These are phyloP conservation scores for Dorcoceras hygrometricum DNA, from an alignment of 257 asterid genomes.

Conservation along the genomic window DNA sequence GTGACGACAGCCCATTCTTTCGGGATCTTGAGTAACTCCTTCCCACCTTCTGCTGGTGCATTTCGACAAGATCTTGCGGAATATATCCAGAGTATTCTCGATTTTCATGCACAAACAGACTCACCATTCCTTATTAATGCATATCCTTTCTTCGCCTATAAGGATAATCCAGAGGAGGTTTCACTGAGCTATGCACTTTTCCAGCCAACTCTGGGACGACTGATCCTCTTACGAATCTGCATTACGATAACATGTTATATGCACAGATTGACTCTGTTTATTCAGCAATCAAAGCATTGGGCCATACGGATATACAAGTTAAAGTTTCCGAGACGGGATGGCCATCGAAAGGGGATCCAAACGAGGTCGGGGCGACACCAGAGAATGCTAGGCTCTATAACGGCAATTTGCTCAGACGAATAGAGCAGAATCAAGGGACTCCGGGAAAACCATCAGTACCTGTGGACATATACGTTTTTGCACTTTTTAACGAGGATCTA, in stretches of 20 bases:
- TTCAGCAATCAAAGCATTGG: conserved; percentile 74
- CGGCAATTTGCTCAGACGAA: conserved; percentile 57
- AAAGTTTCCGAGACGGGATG: conserved; percentile 94
- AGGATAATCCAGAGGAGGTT: conserved; percentile 52
- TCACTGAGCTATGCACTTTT: conserved; percentile 70
- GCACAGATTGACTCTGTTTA: conserved; percentile 94
- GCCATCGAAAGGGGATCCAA: conserved; percentile 83
- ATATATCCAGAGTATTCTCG: conserved; percentile 53
- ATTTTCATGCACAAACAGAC: conserved; percentile 56
- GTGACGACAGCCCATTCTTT: conserved; percentile 81
- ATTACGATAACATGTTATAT: conserved; percentile 87
- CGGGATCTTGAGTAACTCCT: conserved; percentile 58
- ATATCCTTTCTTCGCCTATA: conserved; percentile 88
- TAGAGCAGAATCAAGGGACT: conserved; percentile 66
- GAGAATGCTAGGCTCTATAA: conserved; percentile 78
- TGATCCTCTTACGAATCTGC: conserved; percentile 59
- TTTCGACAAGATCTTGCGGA: conserved; percentile 58
- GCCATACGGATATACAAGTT: conserved; percentile 53
- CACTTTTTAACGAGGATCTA: conserved; percentile 84
- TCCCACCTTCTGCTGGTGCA: conserved; percentile 82
- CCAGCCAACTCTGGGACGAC: conserved; percentile 54
- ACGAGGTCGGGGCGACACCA: conserved; percentile 81
- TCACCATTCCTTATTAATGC: conserved; percentile 86
- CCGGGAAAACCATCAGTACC: conserved; percentile 82
- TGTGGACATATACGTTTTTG: conserved; percentile 72